phyloP scores from a whole-genome alignment of 2,329 filamentous ascomycete species.

The Neospermospora avenae region DNA sequence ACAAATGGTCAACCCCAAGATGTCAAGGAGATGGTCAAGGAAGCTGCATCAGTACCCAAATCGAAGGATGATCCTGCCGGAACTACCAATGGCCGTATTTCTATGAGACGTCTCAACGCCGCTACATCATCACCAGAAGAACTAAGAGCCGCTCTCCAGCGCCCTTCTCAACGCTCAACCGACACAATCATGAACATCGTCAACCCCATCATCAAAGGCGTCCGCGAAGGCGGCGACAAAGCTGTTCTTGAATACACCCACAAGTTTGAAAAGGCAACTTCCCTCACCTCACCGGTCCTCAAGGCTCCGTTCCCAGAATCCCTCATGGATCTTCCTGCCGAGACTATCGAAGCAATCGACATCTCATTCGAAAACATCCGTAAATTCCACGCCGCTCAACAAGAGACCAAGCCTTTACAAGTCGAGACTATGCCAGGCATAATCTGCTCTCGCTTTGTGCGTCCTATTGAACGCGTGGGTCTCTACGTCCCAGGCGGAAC shows the following conservation, averaged over 20 bases:
- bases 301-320: conserved; percentile 82
- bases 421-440: conserved; percentile 99
- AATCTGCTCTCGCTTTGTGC: conserved; percentile 85
- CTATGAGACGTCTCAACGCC: conserved; percentile 78
- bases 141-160: conserved; percentile 72
- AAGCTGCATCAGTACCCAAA: conserved; percentile 48
- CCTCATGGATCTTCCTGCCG: conserved; percentile 79
- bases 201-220: conserved; percentile 84
- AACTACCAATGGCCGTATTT: conserved; percentile 57
- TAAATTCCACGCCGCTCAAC: conserved; percentile 90
- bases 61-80: conserved; percentile 48
- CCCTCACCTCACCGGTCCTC: conserved; percentile 82
- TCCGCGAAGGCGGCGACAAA: conserved; percentile 79
- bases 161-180: conserved; percentile 92
- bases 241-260: conserved; percentile 91
- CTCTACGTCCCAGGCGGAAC: conserved; percentile 95
- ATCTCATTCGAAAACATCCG: conserved; percentile 90
- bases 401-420: conserved; percentile 73
- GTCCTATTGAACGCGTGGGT: conserved; percentile 93
- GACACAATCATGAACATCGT: conserved; percentile 91
- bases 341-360: conserved; percentile 91
- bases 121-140: conserved; percentile 59
- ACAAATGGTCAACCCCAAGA: conserved; percentile 31
- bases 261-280: conserved; percentile 96
- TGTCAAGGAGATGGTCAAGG: conserved; percentile 42